Base-by-base conservation (phyloP, 2,329 filamentous ascomycete genomes). In the Didymella exigua region DNA sequence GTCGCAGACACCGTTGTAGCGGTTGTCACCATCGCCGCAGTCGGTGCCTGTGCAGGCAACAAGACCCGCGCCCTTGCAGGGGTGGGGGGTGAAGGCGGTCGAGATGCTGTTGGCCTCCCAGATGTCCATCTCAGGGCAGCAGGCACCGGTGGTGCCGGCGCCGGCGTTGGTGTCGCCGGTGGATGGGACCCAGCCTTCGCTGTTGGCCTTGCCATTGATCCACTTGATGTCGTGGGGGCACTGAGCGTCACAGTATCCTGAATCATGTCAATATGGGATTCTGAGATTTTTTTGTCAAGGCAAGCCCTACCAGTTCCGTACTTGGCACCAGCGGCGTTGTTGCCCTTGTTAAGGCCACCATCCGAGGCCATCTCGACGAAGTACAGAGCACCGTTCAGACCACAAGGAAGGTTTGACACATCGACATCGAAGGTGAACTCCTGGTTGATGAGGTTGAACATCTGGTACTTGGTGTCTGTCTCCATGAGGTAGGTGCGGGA, bases 71-170 rank as follows among this genome's bases (percentile, higher is more conserved):
- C 70, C 76, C 50, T 75, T 76, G 79, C 87, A 89, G 37, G 85
- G 81, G 72, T 90, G 87, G 16, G 87, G 85, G 5, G 87, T 89
- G 68, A 81, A 81, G 47, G 87, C 87, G 14, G 81, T 83, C 18
- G 86, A 82, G 68, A 87, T 82, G 62, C 78, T 81, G 80, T 89
- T 89, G 63, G 86, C 86, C 76, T 89, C 86, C 86, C 86, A 89
- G 73, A 87, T 80, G 64, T 89, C 86, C 82, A 89, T 86, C 74
- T 89, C 87, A 37, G 82, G 76, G 73, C 86, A 89, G 82, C 87
- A 89, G 33, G 85, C 79, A 57, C 87, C 86, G 44, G 81, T 76
- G 37, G 74, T 73, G 33, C 82, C 83, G 21, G 74, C 68, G 51
- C 84, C 84, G 29, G 81, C 77, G 68, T 85, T 85, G 60, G 73